Evolutionary conservation across 441 rosid species (phyloP), one percentile per base, ranked within the genome.

Genomic region (Cnidoscolus chayamansa): DNA sequence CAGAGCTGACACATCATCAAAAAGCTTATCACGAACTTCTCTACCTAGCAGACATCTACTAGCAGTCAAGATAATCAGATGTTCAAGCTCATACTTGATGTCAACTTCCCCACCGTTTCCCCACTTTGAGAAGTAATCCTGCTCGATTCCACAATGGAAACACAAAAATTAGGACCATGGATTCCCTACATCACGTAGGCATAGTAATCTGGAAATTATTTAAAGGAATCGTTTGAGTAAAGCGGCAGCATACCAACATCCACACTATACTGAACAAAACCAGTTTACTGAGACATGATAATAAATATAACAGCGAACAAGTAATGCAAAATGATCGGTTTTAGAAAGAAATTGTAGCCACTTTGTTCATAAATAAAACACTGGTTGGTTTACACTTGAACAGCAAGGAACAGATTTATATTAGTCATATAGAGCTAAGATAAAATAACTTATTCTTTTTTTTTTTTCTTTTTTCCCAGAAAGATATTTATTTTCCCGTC

Each of bases 21-120:
- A 94, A 77, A 96, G 98, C 87, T 90, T 88, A 79, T 94, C 96
- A 64, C 99, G 97, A 49, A 94, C 98, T 85, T 96, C 99, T 57
- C 83, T 80, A 60, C 99, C 99, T 50, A 96, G 82, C 40, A 96
- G 85, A 80, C 99, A 96, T 86, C 99, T 87, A 70, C 99, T 94
- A 15, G 99, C 99, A 31, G 99, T 96, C 79, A 96, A 87, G 81
- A 96, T 96, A 80, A 92, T 96, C 67, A 96, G 87, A 78, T 90
- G 97, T 86, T 96, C 98, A 45, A 96, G 86, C 84, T 94, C 98
- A 73, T 78, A 82, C 84, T 96, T 96, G 0, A 96, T 72, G 83
- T 94, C 98, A 53, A 94, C 98, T 79, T 87, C 98, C 9, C 98
- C 99, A 68, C 87, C 83, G 58, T 90, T 96, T 81, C 97, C 98